A percentile compares a stretch with the other conserved stretches of the same genome.
Evolutionary conservation across 2,329 filamentous ascomycete genomes (phyloP).

Genomic region (Chlorencoelia australis): DNA sequence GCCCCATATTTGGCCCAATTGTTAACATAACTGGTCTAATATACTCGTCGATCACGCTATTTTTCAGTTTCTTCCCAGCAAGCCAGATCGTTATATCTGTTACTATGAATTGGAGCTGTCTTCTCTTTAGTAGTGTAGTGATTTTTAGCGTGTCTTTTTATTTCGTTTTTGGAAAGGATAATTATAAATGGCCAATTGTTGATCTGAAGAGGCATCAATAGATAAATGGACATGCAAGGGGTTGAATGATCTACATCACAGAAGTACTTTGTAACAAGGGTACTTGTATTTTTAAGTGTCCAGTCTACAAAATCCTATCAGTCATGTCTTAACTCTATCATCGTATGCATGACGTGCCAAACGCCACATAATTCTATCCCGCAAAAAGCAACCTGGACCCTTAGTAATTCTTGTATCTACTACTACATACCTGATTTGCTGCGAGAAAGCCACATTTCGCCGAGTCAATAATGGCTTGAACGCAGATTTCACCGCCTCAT

Average conservation of each 20-base stretch:
- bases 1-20: constrained; percentile 7
- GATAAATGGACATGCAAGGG: background rate
- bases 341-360: too few species aligned
- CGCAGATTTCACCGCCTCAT: too few species aligned
- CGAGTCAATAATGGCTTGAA: background rate
- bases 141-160: constrained; percentile 5
- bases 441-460: too few species aligned
- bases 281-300: background rate
- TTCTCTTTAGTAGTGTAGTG: constrained; percentile 5
- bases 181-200: constrained; percentile 36
- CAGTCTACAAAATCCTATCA: too few species aligned
- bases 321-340: too few species aligned
- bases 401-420: too few species aligned
- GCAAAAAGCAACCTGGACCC: too few species aligned
- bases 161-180: constrained; percentile 21
- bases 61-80: constrained; percentile 8
- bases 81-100: constrained; percentile 1
- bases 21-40: constrained; percentile 3
- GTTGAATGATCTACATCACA: background rate
- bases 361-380: too few species aligned
- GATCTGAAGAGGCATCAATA: constrained; percentile 13
- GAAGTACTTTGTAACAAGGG: background rate
- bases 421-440: too few species aligned
- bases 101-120: constrained; percentile 7
- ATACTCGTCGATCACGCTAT: constrained; percentile 6